Conservation (phyloP, 2,329 filamentous ascomycete species). For the Aureobasidium sp. region DNA sequence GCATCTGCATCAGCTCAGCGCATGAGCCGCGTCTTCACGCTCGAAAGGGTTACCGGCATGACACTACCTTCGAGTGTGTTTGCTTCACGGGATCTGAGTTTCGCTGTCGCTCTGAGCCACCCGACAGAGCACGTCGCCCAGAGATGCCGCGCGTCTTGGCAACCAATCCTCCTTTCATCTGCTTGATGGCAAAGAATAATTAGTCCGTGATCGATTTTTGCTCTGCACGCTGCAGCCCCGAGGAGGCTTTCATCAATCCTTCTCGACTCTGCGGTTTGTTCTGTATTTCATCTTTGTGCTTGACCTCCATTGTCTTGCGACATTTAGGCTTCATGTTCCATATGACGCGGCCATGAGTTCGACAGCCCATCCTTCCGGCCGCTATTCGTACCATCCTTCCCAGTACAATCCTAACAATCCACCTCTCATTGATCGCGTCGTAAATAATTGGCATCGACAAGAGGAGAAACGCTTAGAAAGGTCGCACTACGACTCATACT, state of each 20-base stretch:
- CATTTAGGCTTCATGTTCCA: background rate
- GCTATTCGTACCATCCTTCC: background rate
- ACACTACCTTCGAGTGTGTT: background rate
- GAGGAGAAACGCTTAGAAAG: conserved; percentile 17
- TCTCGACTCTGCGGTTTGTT: background rate
- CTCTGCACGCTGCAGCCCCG: background rate
- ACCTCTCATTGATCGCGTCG: conserved; percentile 24
- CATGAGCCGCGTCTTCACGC: background rate
- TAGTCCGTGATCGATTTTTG: background rate
- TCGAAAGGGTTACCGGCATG: background rate
- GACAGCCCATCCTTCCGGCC: background rate
- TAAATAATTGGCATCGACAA: conserved; percentile 22
- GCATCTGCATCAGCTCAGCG: no score
- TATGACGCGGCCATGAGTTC: conserved; percentile 7
- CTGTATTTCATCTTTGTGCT: background rate
- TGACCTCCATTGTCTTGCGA: background rate
- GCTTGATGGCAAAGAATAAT: background rate
- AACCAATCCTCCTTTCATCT: background rate
- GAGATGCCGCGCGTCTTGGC: conserved; percentile 8
- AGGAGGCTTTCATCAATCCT: conserved; percentile 9
- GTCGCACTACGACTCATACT: conserved; percentile 7
- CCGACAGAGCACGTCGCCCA: background rate
- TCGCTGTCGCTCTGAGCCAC: background rate
- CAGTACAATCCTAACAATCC: conserved; percentile 10
- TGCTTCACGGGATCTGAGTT: background rate